These are phyloP conservation scores for Claviceps digitariae DNA, from an alignment of 2,329 filamentous ascomycete species.

Conservation along the genomic window DNA sequence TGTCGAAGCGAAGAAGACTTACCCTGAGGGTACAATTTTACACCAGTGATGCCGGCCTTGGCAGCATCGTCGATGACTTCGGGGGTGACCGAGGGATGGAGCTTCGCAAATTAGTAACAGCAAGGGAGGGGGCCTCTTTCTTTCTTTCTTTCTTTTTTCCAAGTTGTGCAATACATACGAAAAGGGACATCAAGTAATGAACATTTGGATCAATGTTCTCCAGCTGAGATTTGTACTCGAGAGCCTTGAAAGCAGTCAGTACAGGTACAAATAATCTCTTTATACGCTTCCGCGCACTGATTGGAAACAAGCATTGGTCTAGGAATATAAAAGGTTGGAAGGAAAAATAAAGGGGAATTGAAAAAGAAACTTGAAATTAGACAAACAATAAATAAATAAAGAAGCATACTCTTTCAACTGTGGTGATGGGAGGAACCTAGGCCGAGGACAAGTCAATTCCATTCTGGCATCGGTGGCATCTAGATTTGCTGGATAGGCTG, in stretches of 20 bases:
- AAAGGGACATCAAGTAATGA: constrained; percentile 54
- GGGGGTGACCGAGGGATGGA: constrained; percentile 50
- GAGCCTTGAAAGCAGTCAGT: constrained; percentile 31
- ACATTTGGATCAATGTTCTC: constrained; percentile 47
- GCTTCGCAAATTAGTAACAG: constrained; percentile 13
- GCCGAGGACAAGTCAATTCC: neutral
- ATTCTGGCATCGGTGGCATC: neutral
- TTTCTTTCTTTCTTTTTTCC: no score
- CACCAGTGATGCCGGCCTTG: constrained; percentile 53
- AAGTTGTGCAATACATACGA: neutral
- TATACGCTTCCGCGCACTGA: no score
- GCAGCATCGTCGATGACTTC: constrained; percentile 61
- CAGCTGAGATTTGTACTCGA: constrained; percentile 52
- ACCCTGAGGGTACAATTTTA: constrained; percentile 54
- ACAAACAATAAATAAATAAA: neutral
- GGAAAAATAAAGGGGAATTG: no score
- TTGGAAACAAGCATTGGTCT: no score
- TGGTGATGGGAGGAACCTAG: constrained; percentile 41
- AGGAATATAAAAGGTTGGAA: no score
- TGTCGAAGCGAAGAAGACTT: neutral
- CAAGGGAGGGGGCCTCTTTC: neutral
- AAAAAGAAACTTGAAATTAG: no score
- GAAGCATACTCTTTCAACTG: constrained; percentile 25
- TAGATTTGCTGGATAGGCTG: neutral
- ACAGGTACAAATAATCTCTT: neutral